Percentiles rank a stretch among this genome's conserved stretches.
Evolutionary conservation across 352 stramenopile species (phyloP).

Genomic region (Phytophthora litchii): DNA sequence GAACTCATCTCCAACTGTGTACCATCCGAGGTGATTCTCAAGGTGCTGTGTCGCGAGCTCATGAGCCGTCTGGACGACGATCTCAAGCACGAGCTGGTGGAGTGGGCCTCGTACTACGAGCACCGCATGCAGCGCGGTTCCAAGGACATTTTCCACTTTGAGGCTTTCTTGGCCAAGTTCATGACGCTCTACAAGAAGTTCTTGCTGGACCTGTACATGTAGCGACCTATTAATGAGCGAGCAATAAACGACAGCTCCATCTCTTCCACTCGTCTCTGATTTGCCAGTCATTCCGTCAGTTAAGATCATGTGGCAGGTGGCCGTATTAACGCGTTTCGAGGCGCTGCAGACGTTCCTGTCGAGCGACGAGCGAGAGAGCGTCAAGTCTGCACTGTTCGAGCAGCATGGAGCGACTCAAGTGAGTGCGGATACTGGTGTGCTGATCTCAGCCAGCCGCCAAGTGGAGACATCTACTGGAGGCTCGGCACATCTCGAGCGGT

Average conservation of each 20-base stretch:
- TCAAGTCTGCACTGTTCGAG: slow-evolving; percentile 34
- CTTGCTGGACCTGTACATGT: slow-evolving; percentile 94
- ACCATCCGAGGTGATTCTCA: slow-evolving; percentile 97
- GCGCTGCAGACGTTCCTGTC: slow-evolving; percentile 46
- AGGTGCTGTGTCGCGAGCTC: slow-evolving; percentile 90
- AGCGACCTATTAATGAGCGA: slow-evolving; percentile 11
- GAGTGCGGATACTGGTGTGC: slow-evolving; percentile 14
- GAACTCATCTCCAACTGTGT: slow-evolving; percentile 99
- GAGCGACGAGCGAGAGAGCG: slow-evolving; percentile 25
- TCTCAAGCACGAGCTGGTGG: slow-evolving; percentile 96
- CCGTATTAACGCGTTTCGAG: slow-evolving; percentile 44
- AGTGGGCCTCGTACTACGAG: slow-evolving; percentile 90
- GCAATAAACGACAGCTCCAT: slow-evolving; percentile 17
- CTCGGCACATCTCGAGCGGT: slow-evolving; percentile 59
- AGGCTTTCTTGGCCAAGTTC: slow-evolving; percentile 99
- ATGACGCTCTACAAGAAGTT: slow-evolving; percentile 99
- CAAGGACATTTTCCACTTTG: slow-evolving; percentile 99
- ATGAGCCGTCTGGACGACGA: slow-evolving; percentile 95
- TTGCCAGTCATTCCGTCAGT: slow-evolving; percentile 22
- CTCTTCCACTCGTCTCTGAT: slow-evolving; percentile 3
- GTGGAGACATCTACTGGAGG: slow-evolving; percentile 5
- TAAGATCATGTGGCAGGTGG: slow-evolving; percentile 42
- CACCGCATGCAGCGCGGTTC: slow-evolving; percentile 94
- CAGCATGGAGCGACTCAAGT: slow-evolving; percentile 4
- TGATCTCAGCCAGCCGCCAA: background rate